Base-by-base conservation (phyloP, 352 stramenopile genomes). In the Pythium chondricola region DNA sequence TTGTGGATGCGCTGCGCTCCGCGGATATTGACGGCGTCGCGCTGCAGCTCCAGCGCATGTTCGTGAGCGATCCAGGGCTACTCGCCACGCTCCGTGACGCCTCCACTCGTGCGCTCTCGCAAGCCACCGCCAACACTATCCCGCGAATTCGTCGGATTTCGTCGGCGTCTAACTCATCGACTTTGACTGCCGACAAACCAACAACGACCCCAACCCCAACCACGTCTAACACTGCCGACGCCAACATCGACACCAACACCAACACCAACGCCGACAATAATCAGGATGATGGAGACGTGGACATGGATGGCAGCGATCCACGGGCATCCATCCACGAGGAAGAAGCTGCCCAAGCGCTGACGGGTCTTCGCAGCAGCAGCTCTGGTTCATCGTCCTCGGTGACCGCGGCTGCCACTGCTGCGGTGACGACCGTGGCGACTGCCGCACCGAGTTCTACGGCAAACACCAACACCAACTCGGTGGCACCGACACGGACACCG, bases 311-410 rank as follows among this genome's bases (percentile, higher is more conserved):
- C 36, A 30, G n/a, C 39, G 35, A 45, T 18, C 21, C 25, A 3
- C 59, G 56, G 24, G 45, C 66, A 16, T 68, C 53, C 17, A 58
- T 69, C 48, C 75, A 87, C 54, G 78, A 90, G 47, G 69, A 70
- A 27, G 73, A 76, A 24, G 78, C 78, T 4, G 78, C 78, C 4
- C 75, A 90, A 50, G 78, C 78, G 44, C 71, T 90, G 30, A 90
- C 78, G 26, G 78, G 78, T 20, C 55, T 90, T 16, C 75, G 78
- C n/a, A 61, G 50, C 13, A 57, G 47, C 39, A 50, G 52, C 35
- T 47, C 50, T 18, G 51, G 46, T 3, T 49, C 57, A 13, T 20
- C 18, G 14, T 40, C 57, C 6, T 40, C 49, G 10, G 49, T 48
- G 25, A 50, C 49, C 1, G 50, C 56, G 16, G 56, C 50, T 10